Evolutionary conservation across 768 basidiomycete genomes (phyloP), one percentile per base, ranked within the genome.

Genomic region (Lactarius deliciosus): DNA sequence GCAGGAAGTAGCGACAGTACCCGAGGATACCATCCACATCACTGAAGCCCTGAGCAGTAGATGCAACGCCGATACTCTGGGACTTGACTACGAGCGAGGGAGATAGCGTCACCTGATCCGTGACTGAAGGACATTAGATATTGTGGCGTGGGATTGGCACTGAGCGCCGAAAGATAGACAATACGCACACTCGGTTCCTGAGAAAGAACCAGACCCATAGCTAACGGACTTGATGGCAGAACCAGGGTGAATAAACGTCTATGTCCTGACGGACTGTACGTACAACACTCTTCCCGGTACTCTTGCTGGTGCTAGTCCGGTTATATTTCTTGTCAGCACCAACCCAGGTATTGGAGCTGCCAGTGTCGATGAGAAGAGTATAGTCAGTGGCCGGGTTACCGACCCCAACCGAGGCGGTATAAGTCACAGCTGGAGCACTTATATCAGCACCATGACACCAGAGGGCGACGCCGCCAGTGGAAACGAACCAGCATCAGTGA

Each of bases 311-410:
- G 57, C 73, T 76, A 1, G 85, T 84, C 25, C 75, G 78, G 2
- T 72, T 76, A 74, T 83, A 88, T 45, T 74, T 62, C 68, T 77
- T 79, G 66, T 72, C 76, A 3, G 85, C 86, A 50, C 85, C 85
- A 41, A 86, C 72, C 86, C 85, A 87, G 20, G 82, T 85, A 74
- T 84, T 83, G 54, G 77, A 83, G 76, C 77, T 80, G 81, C 85
- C 84, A 0, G 84, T 87, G 64, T 87, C 85, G 38, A 86, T 85
- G 57, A 87, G 78, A 47, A 88, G 81, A 2, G 74, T 81, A 72
- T 80, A 86, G 58, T 78, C 68, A 5, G 81, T 82, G 2, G 83
- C 71, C 7, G 85, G 85, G 57, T 71, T 77, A 9, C 85, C 85
- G 25, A 89, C 79, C 57, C 81, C 81, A 50, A 87, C 81, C 18